phyloP scores from a whole-genome alignment of 371 early-diverging fungal genomes.

The Mucor indicus region DNA sequence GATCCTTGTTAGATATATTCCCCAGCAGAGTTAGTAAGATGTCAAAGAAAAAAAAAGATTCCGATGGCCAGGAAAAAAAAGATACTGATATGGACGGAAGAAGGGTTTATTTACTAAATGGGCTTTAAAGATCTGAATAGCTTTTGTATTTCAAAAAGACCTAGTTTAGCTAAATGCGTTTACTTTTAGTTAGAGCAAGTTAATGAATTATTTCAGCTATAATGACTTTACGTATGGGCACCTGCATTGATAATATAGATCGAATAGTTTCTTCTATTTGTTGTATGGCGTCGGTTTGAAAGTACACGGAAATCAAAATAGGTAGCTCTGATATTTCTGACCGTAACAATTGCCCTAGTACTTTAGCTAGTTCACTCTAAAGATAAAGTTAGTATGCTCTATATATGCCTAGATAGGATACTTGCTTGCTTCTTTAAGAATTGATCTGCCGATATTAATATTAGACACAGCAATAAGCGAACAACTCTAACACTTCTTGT shows the following conservation, averaged over 20 bases:
- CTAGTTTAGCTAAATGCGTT: conserved; percentile 30
- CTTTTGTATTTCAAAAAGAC: conserved; percentile 49
- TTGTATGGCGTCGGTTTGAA: conserved; percentile 37
- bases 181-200: background rate
- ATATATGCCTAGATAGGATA: background rate
- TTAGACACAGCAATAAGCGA: conserved; percentile 10
- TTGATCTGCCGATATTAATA: conserved; percentile 20
- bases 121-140: conserved; percentile 20
- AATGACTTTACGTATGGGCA: conserved; percentile 39
- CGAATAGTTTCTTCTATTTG: conserved; percentile 38
- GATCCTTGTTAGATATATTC: too few species aligned
- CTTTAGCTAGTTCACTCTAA: conserved; percentile 22
- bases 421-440: conserved; percentile 22
- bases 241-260: conserved; percentile 36
- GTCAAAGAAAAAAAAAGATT: too few species aligned
- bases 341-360: conserved; percentile 21
- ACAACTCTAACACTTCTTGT: conserved; percentile 5
- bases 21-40: too few species aligned
- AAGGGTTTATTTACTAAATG: too few species aligned
- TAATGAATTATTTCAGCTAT: background rate
- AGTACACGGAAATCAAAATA: conserved; percentile 33
- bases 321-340: conserved; percentile 41
- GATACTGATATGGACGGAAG: too few species aligned
- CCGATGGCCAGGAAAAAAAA: too few species aligned
- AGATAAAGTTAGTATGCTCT: background rate